Conservation (phyloP, 768 basidiomycete species). For the Sarcomyxa edulis region DNA sequence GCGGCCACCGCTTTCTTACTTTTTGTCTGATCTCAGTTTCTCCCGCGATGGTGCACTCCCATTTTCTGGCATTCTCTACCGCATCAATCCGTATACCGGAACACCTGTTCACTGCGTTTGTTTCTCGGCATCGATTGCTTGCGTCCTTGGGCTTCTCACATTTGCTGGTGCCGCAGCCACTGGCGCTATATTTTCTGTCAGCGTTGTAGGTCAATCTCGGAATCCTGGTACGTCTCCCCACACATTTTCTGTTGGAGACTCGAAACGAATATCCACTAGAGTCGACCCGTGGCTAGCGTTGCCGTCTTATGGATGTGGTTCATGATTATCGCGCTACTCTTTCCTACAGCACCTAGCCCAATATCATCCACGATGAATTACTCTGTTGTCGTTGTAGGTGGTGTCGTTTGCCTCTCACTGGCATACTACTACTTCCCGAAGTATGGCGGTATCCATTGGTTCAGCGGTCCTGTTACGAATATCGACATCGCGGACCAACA, state of each 20-base stretch:
- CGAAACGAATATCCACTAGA: slow-evolving; percentile 19
- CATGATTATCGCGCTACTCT: slow-evolving; percentile 57
- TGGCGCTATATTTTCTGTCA: slow-evolving; percentile 51
- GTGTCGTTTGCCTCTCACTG: slow-evolving; percentile 49
- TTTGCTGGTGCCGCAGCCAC: slow-evolving; percentile 59
- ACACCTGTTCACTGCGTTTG: slow-evolving; percentile 57
- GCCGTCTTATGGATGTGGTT: slow-evolving; percentile 64
- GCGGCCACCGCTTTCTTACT: no score
- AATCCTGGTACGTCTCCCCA: slow-evolving; percentile 19
- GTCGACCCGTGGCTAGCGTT: slow-evolving; percentile 45
- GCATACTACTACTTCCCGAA: slow-evolving; percentile 64
- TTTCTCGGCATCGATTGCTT: slow-evolving; percentile 40
- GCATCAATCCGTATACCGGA: slow-evolving; percentile 44
- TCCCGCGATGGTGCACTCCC: slow-evolving; percentile 62
- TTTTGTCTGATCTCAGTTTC: no score
- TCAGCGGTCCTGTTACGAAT: slow-evolving; percentile 58
- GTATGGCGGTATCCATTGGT: slow-evolving; percentile 72
- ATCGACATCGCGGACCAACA: no score
- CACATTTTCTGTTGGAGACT: background rate
- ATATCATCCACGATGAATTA: slow-evolving; percentile 59
- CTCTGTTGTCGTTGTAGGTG: slow-evolving; percentile 60
- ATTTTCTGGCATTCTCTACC: slow-evolving; percentile 55
- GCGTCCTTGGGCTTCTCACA: slow-evolving; percentile 52
- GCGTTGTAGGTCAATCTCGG: slow-evolving; percentile 44
- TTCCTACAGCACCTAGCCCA: slow-evolving; percentile 49